Evolutionary conservation across 2,329 filamentous ascomycete species (phyloP), one percentile per base, ranked within the genome.

Genomic region (Xylariaceae sp.): DNA sequence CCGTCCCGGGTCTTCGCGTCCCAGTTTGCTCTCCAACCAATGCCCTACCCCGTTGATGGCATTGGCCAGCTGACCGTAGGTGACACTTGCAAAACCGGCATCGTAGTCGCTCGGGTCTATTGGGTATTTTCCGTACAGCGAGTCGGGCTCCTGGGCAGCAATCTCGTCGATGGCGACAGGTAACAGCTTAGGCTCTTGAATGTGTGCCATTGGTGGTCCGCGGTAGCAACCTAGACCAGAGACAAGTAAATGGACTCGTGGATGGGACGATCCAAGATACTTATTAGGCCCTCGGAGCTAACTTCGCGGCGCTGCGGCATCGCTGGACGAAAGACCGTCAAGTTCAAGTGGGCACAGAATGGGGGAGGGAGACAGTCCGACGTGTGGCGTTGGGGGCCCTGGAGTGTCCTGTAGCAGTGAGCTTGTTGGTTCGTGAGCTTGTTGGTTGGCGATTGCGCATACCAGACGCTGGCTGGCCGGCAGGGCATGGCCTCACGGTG

Each of bases 71-170:
- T 40, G 38, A 11, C 34, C 22, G 28, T 34, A 40, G 6, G 34
- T 34, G 34, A 37, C 26, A 29, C 21, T 14, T 35, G 13, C 17
- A 14, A 37, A 40, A n/a, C 38, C 38, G 16, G 28, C 27, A 19
- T 22, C 24, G 12, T 40, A 37, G 29, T 37, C 29, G 14, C 24
- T 26, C 2, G 34, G 31, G 21, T 37, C 38, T 18, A 13, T 21
- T 14, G 35, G 34, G 24, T 40, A 40, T 35, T 37, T 40, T 7
- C 34, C 38, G 16, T 40, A 37, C 6, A 40, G 21, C 8, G 38
- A 31, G 11, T 40, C 28, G 5, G 38, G 38, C 29, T 40, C 34
- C 16, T 25, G 22, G 11, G 23, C 28, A 11, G 38, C 38, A 28
- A 40, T 40, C 5, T 40, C 27, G 17, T 40, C 38, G 19, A 40